Conservation (phyloP, 768 basidiomycete species). For the Pleurotus cornucopiae region DNA sequence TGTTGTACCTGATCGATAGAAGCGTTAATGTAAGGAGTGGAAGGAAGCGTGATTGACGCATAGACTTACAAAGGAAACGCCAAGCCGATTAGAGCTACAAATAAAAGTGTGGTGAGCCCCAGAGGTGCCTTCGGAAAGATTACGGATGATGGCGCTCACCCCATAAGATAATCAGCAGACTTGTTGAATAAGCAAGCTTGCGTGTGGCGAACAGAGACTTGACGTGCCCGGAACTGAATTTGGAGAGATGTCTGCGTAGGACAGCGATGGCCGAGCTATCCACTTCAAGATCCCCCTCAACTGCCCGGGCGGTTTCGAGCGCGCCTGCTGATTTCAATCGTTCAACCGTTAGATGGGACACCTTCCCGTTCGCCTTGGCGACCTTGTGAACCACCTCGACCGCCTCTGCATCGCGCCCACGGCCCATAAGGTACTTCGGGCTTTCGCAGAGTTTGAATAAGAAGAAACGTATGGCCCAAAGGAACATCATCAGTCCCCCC, state of each 20-base stretch:
- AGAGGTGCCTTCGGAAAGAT: not conserved
- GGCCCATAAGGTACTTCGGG: constrained; percentile 69
- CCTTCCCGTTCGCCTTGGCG: constrained; percentile 56
- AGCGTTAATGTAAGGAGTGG: not conserved
- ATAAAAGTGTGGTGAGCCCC: not conserved
- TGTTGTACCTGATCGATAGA: constrained; percentile 33
- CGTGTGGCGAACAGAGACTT: constrained; percentile 58
- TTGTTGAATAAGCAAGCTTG: constrained; percentile 64
- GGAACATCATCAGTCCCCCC: constrained; percentile 64
- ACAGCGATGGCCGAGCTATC: constrained; percentile 14
- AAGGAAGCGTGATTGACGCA: constrained; percentile 34
- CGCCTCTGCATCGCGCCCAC: constrained; percentile 58
- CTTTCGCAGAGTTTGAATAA: constrained; percentile 65
- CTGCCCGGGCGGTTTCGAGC: constrained; percentile 5
- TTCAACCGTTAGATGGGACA: constrained; percentile 44
- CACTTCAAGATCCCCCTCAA: not conserved
- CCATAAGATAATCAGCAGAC: constrained; percentile 52
- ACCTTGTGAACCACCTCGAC: constrained; percentile 59
- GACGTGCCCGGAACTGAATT: constrained; percentile 37
- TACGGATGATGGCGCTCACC: constrained; percentile 22
- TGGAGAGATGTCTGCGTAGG: constrained; percentile 34
- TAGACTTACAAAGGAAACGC: constrained; percentile 67
- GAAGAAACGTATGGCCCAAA: constrained; percentile 62
- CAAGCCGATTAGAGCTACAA: constrained; percentile 66
- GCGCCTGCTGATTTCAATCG: constrained; percentile 32